phyloP scores from a whole-genome alignment of 2,329 filamentous ascomycete species.

The Cadophora malorum region DNA sequence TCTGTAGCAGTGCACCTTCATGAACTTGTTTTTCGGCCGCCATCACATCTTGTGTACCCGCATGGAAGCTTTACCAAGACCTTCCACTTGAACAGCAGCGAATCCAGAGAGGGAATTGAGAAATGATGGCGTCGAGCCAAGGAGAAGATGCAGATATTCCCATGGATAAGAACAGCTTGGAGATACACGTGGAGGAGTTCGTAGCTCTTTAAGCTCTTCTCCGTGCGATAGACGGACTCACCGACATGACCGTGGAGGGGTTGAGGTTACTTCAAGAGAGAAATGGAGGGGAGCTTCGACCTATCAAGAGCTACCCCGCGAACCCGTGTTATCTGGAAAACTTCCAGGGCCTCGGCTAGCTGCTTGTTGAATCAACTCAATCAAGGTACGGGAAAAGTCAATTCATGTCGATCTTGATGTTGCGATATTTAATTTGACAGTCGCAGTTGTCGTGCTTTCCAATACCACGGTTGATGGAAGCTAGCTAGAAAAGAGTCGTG shows the following conservation, averaged over 20 bases:
- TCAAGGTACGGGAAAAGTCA: neutral
- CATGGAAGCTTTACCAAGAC: slow-evolving; percentile 14
- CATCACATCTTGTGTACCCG: slow-evolving; percentile 6
- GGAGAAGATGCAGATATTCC: slow-evolving; percentile 8
- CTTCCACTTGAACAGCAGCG: neutral
- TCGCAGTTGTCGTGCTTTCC: neutral
- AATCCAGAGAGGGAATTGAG: slow-evolving; percentile 13
- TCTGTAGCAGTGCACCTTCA: neutral
- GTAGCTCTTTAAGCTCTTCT: neutral
- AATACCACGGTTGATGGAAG: neutral
- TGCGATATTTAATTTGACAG: neutral
- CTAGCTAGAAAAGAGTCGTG: neutral
- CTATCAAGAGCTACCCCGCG: slow-evolving; percentile 17
- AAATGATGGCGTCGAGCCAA: slow-evolving; percentile 12
- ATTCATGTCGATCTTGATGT: neutral
- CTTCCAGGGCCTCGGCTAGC: slow-evolving; percentile 2
- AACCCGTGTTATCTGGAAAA: slow-evolving; percentile 10
- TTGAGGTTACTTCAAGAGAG: neutral
- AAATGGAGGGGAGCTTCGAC: slow-evolving; percentile 1
- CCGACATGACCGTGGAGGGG: neutral
- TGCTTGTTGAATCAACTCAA: neutral
- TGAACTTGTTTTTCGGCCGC: neutral
- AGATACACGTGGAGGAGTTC: slow-evolving; percentile 3
- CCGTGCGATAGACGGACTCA: slow-evolving; percentile 7
- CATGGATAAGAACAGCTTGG: slow-evolving; percentile 10